A percentile compares a stretch with the other conserved stretches of the same genome.
Evolutionary conservation across 2,329 filamentous ascomycete species (phyloP).

Genomic region (Byssochlamys sp.): DNA sequence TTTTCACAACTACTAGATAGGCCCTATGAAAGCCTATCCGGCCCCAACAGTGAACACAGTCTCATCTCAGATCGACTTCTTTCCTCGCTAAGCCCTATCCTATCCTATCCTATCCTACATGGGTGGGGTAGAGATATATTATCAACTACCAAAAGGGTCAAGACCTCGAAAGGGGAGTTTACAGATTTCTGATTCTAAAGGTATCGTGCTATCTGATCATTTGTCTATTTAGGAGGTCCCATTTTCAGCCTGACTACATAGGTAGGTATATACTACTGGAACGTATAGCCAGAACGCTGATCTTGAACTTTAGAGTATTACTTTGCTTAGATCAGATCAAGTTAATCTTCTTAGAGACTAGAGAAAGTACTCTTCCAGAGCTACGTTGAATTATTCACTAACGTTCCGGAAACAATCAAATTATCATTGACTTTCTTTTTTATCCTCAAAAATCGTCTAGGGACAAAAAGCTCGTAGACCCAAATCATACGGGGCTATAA

Average conservation of each 20-base stretch:
- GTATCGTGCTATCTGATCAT: too few relatives aligned
- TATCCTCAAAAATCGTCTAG: not conserved
- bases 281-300: too few relatives aligned
- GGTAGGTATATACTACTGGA: too few relatives aligned
- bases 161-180: not conserved
- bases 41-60: not conserved
- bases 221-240: too few relatives aligned
- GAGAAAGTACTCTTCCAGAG: too few relatives aligned
- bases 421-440: not conserved
- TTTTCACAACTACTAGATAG: not conserved
- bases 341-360: too few relatives aligned
- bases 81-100: not conserved
- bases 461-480: not conserved
- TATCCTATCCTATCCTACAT: not conserved
- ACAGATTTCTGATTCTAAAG: too few relatives aligned
- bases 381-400: not conserved
- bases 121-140: not conserved
- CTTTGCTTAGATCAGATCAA: too few relatives aligned
- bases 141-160: not conserved
- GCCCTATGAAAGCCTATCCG: not conserved
- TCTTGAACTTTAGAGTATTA: too few relatives aligned
- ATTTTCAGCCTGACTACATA: too few relatives aligned
- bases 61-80: not conserved
- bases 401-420: not conserved
- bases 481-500: not conserved